Evolutionary conservation across 2,329 filamentous ascomycete genomes (phyloP).

Genomic region (Chaetomiaceae sp.): DNA sequence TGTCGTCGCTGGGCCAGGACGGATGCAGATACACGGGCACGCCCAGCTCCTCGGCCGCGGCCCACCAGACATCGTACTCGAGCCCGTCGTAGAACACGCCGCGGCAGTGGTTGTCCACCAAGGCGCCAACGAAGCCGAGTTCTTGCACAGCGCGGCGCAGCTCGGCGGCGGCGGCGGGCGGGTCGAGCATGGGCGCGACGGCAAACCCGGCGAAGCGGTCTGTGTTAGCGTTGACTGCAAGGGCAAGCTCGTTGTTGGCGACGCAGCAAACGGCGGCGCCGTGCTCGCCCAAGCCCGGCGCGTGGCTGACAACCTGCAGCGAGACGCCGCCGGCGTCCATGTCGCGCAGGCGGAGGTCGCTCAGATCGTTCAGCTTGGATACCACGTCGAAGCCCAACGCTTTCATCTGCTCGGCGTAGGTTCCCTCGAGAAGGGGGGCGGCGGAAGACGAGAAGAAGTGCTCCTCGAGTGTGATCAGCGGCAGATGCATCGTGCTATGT

Average conservation of each 20-base stretch:
- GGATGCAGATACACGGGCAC: slow-evolving; percentile 41
- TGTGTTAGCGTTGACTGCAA: slow-evolving; percentile 12
- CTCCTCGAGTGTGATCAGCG: slow-evolving; percentile 38
- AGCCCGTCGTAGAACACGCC: slow-evolving; percentile 39
- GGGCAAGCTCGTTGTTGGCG: slow-evolving; percentile 24
- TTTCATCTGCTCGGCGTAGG: slow-evolving; percentile 21
- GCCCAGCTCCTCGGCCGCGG: slow-evolving; percentile 32
- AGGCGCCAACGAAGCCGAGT: slow-evolving; percentile 42
- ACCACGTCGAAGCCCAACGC: slow-evolving; percentile 20
- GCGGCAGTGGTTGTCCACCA: slow-evolving; percentile 38
- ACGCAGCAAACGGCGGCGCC: slow-evolving; percentile 11
- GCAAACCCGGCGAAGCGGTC: slow-evolving; percentile 26
- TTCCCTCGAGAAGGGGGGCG: slow-evolving; percentile 10
- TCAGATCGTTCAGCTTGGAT: slow-evolving; percentile 23
- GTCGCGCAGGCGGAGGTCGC: slow-evolving; percentile 20
- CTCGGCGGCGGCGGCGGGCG: slow-evolving; percentile 36
- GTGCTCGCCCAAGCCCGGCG: slow-evolving; percentile 17
- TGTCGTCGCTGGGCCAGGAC: slow-evolving; percentile 29
- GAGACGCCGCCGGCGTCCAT: slow-evolving; percentile 23
- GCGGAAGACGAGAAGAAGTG: slow-evolving; percentile 29
- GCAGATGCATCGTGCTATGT: slow-evolving; percentile 19
- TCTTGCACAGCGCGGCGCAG: slow-evolving; percentile 36
- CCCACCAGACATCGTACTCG: slow-evolving; percentile 39
- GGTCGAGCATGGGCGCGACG: slow-evolving; percentile 27
- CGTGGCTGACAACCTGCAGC: slow-evolving; percentile 25